Evolutionary conservation across 2,329 filamentous ascomycete species (phyloP), one percentile per base, ranked within the genome.

Genomic region (Aaosphaeria arxii): DNA sequence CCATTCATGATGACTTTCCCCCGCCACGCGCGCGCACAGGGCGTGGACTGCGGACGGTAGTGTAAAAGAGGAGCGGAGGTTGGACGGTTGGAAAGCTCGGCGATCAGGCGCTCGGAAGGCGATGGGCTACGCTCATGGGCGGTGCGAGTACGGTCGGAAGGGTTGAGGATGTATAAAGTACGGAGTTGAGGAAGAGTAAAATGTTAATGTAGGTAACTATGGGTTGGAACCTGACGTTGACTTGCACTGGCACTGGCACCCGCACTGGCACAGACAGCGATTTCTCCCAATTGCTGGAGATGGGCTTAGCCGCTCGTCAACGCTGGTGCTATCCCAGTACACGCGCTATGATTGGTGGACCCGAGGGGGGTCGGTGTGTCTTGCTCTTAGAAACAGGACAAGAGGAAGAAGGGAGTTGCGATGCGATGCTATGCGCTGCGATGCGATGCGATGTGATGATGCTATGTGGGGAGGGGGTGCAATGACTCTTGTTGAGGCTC

Each of bases 1-100:
- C 82, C 80, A 74, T 85, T 84, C 82, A 85, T 85, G 59, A 62
- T 81, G 69, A 46, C 55, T 56, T 60, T 57, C 58, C 62, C 66
- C 62, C 61, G 62, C 56, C 61, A 40, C 35, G 46, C 42, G 60
- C 51, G 44, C 38, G 61, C 54, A 52, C 43, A 45, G 50, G 49
- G 52, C 47, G 44, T 55, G 48, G 48, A 42, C 40, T 49, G 55
- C 40, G 39, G 33, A 36, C 9, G 33, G 33, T 24, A 24, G 17
- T 24, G 17, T 24, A 24, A 24, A 24, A 52, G 49, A 49, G 42
- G 54, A 46, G 48, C 9, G 48, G 45, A 38, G 45, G 31, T 40
- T 33, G 50, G 52, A 40, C 38, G 40, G 42, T 44, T 46, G 46
- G 46, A 49, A 41, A 50, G 44, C 30, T 43, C 41, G 51, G 54